phyloP scores from a whole-genome alignment of 1,284 basidiomycete species.

The Butyriboletus appendiculatus region DNA sequence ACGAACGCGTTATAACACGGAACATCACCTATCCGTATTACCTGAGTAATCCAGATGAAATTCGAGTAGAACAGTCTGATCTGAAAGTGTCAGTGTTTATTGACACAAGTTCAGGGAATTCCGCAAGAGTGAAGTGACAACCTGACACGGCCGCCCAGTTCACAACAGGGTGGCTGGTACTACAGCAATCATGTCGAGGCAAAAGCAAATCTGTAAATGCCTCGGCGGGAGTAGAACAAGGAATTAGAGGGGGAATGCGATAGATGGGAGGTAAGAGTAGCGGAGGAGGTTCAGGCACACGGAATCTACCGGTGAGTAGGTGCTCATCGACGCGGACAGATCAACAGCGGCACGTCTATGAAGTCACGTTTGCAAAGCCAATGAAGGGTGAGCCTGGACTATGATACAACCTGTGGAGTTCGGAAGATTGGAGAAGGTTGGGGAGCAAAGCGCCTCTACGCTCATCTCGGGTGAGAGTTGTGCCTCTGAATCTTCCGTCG shows the following conservation, averaged over 20 bases:
- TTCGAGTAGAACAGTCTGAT: no score
- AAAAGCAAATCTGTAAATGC: not conserved
- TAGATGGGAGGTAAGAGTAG: not conserved
- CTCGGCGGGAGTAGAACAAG: not conserved
- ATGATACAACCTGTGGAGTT: not conserved
- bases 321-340: not conserved
- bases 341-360: not conserved
- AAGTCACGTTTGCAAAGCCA: not conserved
- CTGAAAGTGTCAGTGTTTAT: no score
- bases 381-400: not conserved
- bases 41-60: no score
- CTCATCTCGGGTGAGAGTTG: not conserved
- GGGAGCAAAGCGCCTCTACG: not conserved
- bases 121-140: not conserved
- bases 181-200: not conserved
- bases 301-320: not conserved
- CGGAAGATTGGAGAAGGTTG: not conserved
- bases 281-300: not conserved
- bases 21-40: no score
- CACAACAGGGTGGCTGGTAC: not conserved
- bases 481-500: not conserved
- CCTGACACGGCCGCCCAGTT: not conserved
- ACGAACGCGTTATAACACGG: no score
- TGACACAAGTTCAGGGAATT: not conserved
- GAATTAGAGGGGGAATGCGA: not conserved